Percentiles rank a stretch among this genome's conserved stretches.
Conservation (phyloP, 805 yeast species). For the Sugiyamaella valdiviana region DNA sequence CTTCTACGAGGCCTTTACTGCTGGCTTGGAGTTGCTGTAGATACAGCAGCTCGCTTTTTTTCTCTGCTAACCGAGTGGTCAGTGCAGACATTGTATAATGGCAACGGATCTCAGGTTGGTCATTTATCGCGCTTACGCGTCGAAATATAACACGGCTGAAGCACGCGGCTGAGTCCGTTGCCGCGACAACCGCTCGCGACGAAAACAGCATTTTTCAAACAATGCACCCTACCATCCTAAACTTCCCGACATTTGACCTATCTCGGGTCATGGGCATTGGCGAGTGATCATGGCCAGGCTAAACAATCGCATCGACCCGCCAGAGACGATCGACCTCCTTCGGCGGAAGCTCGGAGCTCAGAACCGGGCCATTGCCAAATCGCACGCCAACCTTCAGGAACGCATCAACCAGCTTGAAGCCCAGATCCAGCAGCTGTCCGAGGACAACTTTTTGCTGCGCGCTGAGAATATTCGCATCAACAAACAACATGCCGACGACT, state of each 20-base stretch:
- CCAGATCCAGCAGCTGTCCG: constrained; percentile 33
- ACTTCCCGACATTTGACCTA: not conserved
- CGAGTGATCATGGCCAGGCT: constrained; percentile 1
- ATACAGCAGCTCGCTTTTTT: constrained; percentile 45
- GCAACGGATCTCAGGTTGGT: too few species aligned
- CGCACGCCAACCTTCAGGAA: constrained; percentile 39
- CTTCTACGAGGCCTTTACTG: constrained; percentile 41
- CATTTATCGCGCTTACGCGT: too few species aligned
- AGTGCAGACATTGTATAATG: constrained; percentile 21
- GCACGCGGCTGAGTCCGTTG: not conserved
- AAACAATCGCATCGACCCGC: not conserved
- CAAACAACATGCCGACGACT: constrained; percentile 8
- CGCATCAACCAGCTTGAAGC: constrained; percentile 41
- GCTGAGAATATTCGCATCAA: constrained; percentile 17
- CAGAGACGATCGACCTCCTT: constrained; percentile 7
- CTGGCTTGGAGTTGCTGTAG: constrained; percentile 43
- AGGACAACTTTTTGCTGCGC: constrained; percentile 35
- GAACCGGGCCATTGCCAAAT: constrained; percentile 44
- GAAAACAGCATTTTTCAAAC: not conserved
- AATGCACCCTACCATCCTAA: not conserved
- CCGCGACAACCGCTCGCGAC: not conserved
- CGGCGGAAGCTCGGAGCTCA: constrained; percentile 30
- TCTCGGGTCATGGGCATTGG: not conserved
- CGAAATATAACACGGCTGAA: not conserved
- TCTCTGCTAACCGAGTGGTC: constrained; percentile 35